These are phyloP conservation scores for Dryadomyces quercus-mongolicae DNA, from an alignment of 2,329 filamentous ascomycete species.

Conservation along the genomic window DNA sequence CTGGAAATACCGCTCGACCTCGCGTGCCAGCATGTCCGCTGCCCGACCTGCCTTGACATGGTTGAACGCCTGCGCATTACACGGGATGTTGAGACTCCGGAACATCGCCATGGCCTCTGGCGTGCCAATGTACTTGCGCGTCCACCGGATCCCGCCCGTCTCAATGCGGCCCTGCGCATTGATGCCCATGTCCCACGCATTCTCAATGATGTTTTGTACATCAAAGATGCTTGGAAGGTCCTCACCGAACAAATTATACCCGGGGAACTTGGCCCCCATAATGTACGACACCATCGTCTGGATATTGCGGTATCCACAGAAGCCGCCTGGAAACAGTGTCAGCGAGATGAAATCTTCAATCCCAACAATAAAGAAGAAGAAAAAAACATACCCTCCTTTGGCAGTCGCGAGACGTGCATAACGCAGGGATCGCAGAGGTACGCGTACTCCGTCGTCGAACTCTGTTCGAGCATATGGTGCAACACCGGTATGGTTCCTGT, in stretches of 20 bases:
- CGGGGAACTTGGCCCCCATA: constrained; percentile 41
- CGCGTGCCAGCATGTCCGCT: constrained; percentile 47
- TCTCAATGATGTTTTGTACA: constrained; percentile 78
- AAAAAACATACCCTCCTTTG: constrained; percentile 46
- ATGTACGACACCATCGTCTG: constrained; percentile 83
- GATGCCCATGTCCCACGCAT: constrained; percentile 77
- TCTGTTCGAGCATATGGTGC: constrained; percentile 50
- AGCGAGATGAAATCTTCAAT: background rate
- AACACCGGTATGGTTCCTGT: constrained; percentile 49
- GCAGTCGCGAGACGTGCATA: constrained; percentile 70
- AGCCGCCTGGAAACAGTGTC: constrained; percentile 46
- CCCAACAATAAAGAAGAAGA: background rate
- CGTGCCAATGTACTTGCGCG: constrained; percentile 90
- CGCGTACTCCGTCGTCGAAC: constrained; percentile 51
- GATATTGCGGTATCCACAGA: constrained; percentile 92
- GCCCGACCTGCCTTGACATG: constrained; percentile 31
- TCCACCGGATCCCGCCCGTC: constrained; percentile 78
- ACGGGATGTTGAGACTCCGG: constrained; percentile 54
- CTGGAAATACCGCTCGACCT: constrained; percentile 65
- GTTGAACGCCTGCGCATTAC: constrained; percentile 50
- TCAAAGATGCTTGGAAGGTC: constrained; percentile 64
- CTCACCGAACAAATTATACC: constrained; percentile 45
- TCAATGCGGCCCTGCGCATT: constrained; percentile 63
- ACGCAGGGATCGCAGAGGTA: constrained; percentile 71
- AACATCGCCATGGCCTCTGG: constrained; percentile 80